phyloP scores from a whole-genome alignment of 306 rosid species.

The Carpinus viminea region DNA sequence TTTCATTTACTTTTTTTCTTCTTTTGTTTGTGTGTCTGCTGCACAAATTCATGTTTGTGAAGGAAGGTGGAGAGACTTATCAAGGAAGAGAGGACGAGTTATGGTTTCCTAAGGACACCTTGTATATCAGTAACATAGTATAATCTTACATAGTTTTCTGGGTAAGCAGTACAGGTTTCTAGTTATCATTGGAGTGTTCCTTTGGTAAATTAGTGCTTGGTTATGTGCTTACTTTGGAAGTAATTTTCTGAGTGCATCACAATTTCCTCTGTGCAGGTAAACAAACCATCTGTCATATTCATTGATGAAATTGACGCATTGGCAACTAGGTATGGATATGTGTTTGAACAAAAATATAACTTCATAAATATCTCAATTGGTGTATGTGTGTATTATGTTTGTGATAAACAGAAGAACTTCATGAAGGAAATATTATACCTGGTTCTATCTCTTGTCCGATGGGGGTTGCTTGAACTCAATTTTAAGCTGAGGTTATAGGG shows the following conservation, averaged over 20 bases:
- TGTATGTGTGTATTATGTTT: constrained; percentile 20
- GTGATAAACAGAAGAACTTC: constrained; percentile 1
- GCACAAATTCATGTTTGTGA: not conserved
- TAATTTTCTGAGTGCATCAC: constrained; percentile 6
- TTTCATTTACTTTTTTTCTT: not conserved
- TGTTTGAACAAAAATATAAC: not conserved
- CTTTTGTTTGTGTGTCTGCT: not conserved
- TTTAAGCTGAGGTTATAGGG: not conserved
- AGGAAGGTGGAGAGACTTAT: not conserved
- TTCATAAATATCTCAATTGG: constrained; percentile 17
- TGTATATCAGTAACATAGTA: not conserved
- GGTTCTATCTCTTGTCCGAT: not conserved
- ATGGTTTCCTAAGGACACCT: not conserved
- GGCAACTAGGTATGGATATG: constrained; percentile 74
- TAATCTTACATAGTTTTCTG: not conserved
- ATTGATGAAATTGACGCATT: constrained; percentile 96
- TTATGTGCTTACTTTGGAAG: constrained; percentile 10
- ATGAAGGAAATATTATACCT: not conserved
- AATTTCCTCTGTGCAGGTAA: constrained; percentile 68
- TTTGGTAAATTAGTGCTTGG: constrained; percentile 6
- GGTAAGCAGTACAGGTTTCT: not conserved
- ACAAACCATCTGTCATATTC: constrained; percentile 95
- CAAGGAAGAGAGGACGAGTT: not conserved
- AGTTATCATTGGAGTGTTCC: not conserved
- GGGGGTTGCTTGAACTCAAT: not conserved